Base-by-base conservation (phyloP, 1,284 basidiomycete species). In the Microbotryomycetes sp. region DNA sequence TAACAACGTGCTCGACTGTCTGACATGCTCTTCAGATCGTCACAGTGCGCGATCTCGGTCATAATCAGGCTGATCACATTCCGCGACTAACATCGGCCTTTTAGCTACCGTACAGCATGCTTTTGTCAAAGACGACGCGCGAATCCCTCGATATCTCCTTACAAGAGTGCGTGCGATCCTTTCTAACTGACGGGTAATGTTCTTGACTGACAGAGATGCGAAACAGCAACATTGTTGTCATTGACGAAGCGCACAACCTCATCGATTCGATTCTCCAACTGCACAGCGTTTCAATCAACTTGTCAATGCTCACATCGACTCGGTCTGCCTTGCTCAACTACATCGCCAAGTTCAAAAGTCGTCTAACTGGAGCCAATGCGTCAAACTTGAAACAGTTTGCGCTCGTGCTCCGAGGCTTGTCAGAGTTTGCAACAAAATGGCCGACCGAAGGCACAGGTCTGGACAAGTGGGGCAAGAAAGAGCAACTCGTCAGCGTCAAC, bases 181-280 rank as follows among this genome's bases (percentile, higher is more conserved):
- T 27, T 28, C 26, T 24, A n/a, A 3, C 52, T 61, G 27, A 45
- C 13, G 52, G 51, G 41, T 52, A 28, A 55, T 56, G 46, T 27
- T 9, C 4, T 0, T n/a, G 3, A 21, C 54, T 60, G 28, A 64
- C 26, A 52, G 24, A 24, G n/a, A 7, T 29, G 11, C n/a, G 23
- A 1, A 21, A 15, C 29, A 72, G 71, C 18, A 67, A 94, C 70
- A 80, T 97, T 16, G 83, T 98, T 13, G 81, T 98, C 47, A 85
- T 98, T 59, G 94, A 98, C 73, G 94, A 98, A 77, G 96, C 93
- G 0, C 94, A 98, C 76, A 98, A 76, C 54, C 71, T 78, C 13
- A 76, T 78, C 61, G 76, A 72, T 23, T 92, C 91, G 0, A 79
- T 97, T 1, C 81, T 98, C 4, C 87, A 88, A 0, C 81, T 96